Evolutionary conservation across 73 alveolate genomes (phyloP).

Genomic region (Tetrahymena thermophila): DNA sequence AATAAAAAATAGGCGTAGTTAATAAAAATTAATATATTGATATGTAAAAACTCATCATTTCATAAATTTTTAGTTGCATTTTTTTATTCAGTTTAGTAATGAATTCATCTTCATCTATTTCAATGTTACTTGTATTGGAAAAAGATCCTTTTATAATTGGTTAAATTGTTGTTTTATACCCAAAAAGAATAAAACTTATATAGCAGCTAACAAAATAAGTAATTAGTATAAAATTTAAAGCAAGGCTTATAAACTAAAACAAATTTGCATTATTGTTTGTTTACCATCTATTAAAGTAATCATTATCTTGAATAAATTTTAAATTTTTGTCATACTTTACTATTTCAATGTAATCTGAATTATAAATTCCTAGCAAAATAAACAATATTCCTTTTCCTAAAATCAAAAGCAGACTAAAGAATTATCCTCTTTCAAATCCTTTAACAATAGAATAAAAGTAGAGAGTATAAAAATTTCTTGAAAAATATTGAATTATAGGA

Average conservation of each 20-base stretch:
- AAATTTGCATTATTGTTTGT: neutral
- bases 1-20: neutral
- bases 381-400: neutral
- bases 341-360: neutral
- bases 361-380: neutral
- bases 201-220: neutral
- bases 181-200: neutral
- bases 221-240: neutral
- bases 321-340: neutral
- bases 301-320: neutral
- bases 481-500: neutral
- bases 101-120: neutral
- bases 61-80: neutral
- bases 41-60: neutral
- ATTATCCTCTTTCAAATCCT: neutral
- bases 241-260: neutral
- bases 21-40: neutral
- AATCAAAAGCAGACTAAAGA: neutral
- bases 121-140: neutral
- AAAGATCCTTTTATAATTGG: neutral
- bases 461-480: neutral
- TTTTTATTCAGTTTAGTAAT: neutral
- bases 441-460: neutral
- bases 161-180: neutral
- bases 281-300: neutral